A percentile compares a stretch with the other conserved stretches of the same genome.
These are phyloP conservation scores for Crithidia brevicula DNA, from an alignment of 208 protist genomes.

Conservation along the genomic window DNA sequence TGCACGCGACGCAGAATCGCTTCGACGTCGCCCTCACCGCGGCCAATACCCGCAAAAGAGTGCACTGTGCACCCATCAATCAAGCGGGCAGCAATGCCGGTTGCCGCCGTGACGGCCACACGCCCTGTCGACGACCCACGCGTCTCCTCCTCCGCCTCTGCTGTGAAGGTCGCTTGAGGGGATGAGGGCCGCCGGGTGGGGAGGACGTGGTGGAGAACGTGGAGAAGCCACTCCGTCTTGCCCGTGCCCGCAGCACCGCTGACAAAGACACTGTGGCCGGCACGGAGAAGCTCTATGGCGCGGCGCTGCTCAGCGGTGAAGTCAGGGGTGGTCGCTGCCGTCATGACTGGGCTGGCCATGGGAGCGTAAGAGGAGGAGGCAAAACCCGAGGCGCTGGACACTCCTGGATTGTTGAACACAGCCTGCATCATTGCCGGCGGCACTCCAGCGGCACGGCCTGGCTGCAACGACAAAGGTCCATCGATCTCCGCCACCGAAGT, in stretches of 20 bases:
- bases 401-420: no score
- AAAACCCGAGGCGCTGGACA: neutral
- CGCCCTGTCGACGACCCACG: neutral
- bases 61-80: conserved; percentile 78
- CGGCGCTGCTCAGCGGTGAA: conserved; percentile 58
- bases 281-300: conserved; percentile 45
- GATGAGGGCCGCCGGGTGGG: conserved; percentile 7
- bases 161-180: neutral
- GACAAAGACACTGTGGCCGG: conserved; percentile 72
- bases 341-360: neutral
- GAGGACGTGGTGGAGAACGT: conserved; percentile 54
- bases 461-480: no score
- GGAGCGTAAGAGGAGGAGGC: neutral
- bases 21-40: conserved; percentile 40
- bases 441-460: no score
- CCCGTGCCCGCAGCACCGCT: conserved; percentile 83
- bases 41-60: conserved; percentile 66
- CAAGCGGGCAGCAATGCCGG: conserved; percentile 77
- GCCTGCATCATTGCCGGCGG: no score
- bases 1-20: conserved; percentile 39
- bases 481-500: no score
- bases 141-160: neutral
- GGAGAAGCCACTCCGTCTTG: conserved; percentile 75
- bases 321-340: neutral
- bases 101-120: conserved; percentile 70